Evolutionary conservation across 345 rosid genomes (phyloP).

Genomic region (Ceriops decandra): DNA sequence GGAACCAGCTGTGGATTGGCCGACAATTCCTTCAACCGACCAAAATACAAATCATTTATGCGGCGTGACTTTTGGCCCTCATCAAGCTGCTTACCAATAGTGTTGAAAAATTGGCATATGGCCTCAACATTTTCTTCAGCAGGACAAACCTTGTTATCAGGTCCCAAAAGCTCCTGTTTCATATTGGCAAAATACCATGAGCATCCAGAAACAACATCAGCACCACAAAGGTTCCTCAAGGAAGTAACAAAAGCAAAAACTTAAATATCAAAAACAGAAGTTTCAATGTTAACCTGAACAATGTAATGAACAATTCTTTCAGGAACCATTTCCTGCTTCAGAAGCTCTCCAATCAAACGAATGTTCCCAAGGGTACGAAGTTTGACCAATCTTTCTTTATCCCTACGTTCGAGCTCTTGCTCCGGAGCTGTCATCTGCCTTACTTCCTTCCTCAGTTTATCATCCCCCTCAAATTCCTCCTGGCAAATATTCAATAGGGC

Average conservation of each 20-base stretch:
- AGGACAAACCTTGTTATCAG: constrained; percentile 52
- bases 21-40: constrained; percentile 55
- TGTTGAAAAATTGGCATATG: constrained; percentile 71
- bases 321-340: constrained; percentile 86
- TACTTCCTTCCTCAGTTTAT: constrained; percentile 61
- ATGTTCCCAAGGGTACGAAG: constrained; percentile 82
- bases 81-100: constrained; percentile 84
- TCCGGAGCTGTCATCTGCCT: constrained; percentile 63
- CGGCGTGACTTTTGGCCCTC: constrained; percentile 56
- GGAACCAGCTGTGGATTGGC: constrained; percentile 53
- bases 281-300: constrained; percentile 45
- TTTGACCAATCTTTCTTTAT: constrained; percentile 68
- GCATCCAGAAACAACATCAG: neutral
- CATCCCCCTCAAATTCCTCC: constrained; percentile 88
- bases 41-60: constrained; percentile 56
- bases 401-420: constrained; percentile 73
- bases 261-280: neutral
- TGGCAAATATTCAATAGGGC: constrained; percentile 77
- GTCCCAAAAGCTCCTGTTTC: constrained; percentile 72
- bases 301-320: constrained; percentile 86
- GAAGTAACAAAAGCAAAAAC: neutral
- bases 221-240: neutral
- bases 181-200: neutral
- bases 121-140: constrained; percentile 87
- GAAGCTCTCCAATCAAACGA: constrained; percentile 81